These are phyloP conservation scores for Zygosaccharomyces pseudobailii DNA, from an alignment of 1,139 yeast genomes.

Conservation along the genomic window DNA sequence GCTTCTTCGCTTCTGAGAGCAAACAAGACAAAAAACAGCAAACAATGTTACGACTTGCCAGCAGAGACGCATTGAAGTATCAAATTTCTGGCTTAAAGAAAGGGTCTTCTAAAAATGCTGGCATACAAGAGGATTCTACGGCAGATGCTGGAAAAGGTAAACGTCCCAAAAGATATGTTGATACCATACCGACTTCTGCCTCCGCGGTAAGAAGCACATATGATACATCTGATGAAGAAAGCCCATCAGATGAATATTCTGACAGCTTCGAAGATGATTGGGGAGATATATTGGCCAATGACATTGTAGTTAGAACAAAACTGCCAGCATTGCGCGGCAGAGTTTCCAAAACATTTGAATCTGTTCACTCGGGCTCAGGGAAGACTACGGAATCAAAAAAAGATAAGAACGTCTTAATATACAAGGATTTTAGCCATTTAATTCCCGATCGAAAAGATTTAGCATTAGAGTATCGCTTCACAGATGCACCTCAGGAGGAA, in stretches of 20 bases:
- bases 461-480: slow-evolving; percentile 68
- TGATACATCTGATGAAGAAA: slow-evolving; percentile 26
- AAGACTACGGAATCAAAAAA: slow-evolving; percentile 23
- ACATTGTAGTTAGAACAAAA: slow-evolving; percentile 34
- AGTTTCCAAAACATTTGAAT: slow-evolving; percentile 23
- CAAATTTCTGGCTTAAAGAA: slow-evolving; percentile 4
- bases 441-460: slow-evolving; percentile 74
- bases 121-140: background rate
- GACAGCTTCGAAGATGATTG: slow-evolving; percentile 39
- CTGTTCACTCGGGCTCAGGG: slow-evolving; percentile 27
- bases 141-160: slow-evolving; percentile 1
- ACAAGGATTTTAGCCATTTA: slow-evolving; percentile 62
- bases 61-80: slow-evolving; percentile 36
- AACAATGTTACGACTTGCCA: slow-evolving; percentile 40
- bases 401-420: slow-evolving; percentile 51
- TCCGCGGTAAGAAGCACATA: slow-evolving; percentile 11
- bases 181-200: slow-evolving; percentile 19
- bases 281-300: slow-evolving; percentile 39
- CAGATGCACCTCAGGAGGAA: slow-evolving; percentile 58
- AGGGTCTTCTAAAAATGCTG: slow-evolving; percentile 4
- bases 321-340: slow-evolving; percentile 31
- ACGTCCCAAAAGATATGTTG: slow-evolving; percentile 31
- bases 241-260: slow-evolving; percentile 36
- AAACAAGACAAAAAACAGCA: slow-evolving; percentile 36
- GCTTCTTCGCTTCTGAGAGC: slow-evolving; percentile 68